Base-by-base conservation (phyloP, 2,329 filamentous ascomycete species). In the Cordyceps cicadae region DNA sequence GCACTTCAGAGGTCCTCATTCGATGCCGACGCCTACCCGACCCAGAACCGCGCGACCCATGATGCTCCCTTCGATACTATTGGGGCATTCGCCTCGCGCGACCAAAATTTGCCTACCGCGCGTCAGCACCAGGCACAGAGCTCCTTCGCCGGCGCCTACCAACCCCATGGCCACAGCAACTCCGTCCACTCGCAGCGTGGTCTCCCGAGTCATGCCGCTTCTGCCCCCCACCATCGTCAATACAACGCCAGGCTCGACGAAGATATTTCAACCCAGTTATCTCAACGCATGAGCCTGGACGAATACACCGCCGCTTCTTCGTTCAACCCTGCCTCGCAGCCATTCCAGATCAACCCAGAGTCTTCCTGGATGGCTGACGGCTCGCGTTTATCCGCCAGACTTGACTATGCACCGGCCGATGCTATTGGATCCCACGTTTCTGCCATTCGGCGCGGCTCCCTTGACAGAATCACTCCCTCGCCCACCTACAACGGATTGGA, bases 71-170 rank as follows among this genome's bases (percentile, higher is more conserved):
- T 78, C 66, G 70, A 72, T 46, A 51, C 68, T 21, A 67, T 71
- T 37, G 62, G 64, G n/a, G 61, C 59, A 32, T 73, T 67, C 62
- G 59, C 64, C 19, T 70, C 75, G n/a, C 77, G 81, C 62, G 83
- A 84, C 62, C 72, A 75, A 48, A 84, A 78, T 69, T 72, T 83
- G 52, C 81, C 84, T 50, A 77, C 83, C 2, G 84, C 84, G 41
- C 77, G 81, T 53, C 79, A 83, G 60, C 75, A 79, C 5, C 77
- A 81, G 50, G 70, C 72, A n/a, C 79, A 74, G 37, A 72, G 70
- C n/a, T 67, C 68, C 15, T 75, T 69, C 57, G 64, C 66, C 39
- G 72, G 75, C 6, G 64, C 71, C 34, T 70, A 70, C 39, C 70
- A 67, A 37, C 64, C 62, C 48, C 77, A 79, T 64, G 76, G 74